Conservation (phyloP, 768 basidiomycete genomes). For the Termitomyces sp. region DNA sequence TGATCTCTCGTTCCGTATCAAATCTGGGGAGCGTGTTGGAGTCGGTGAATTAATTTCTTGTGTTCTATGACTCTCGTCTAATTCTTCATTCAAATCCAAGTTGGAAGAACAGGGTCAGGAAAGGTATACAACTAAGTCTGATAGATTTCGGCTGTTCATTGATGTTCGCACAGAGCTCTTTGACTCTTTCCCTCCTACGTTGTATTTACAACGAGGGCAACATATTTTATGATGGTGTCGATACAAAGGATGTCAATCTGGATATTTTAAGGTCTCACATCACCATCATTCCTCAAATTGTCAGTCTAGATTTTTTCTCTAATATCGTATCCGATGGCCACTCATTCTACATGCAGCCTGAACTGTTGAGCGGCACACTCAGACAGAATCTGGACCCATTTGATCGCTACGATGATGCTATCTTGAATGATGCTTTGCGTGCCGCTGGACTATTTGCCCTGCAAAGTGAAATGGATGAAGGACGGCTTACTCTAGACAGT, state of each 20-base stretch:
- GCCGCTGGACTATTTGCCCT: constrained; percentile 36
- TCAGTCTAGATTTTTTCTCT: constrained; percentile 14
- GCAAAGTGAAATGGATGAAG: constrained; percentile 37
- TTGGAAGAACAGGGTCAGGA: constrained; percentile 40
- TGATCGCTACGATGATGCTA: constrained; percentile 46
- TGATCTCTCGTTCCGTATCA: constrained; percentile 43
- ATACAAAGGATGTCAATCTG: constrained; percentile 44
- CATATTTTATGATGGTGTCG: constrained; percentile 50
- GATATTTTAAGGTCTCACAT: constrained; percentile 51
- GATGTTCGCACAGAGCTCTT: constrained; percentile 37
- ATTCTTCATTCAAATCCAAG: constrained; percentile 14
- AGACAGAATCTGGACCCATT: constrained; percentile 69
- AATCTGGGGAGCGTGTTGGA: constrained; percentile 55
- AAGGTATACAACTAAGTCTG: constrained; percentile 23
- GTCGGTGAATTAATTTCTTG: constrained; percentile 23
- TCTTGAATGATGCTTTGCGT: constrained; percentile 31
- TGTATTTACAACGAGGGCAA: constrained; percentile 53
- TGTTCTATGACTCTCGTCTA: background rate
- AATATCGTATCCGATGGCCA: background rate
- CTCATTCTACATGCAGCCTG: constrained; percentile 23
- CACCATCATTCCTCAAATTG: constrained; percentile 53
- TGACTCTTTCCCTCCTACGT: constrained; percentile 49
- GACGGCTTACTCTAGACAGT: constrained; percentile 43
- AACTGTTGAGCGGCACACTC: constrained; percentile 55
- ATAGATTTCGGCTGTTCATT: background rate